Evolutionary conservation across 2,329 filamentous ascomycete species (phyloP).

Genomic region (Fusarium praegraminearum): DNA sequence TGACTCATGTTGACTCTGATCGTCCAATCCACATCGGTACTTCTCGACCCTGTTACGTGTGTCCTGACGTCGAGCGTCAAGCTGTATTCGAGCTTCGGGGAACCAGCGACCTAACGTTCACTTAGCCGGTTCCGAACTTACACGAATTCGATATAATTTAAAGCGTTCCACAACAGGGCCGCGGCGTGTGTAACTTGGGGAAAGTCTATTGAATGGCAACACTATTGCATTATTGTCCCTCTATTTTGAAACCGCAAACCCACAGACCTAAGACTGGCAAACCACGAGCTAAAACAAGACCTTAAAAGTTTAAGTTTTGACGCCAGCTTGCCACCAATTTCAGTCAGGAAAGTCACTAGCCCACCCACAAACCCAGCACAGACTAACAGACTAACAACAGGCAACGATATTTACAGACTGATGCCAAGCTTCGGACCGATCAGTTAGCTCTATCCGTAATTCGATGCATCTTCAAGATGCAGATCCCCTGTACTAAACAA

Average conservation of each 20-base stretch:
- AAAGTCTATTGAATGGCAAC: conserved; percentile 30
- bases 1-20: conserved; percentile 29
- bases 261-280: conserved; percentile 9
- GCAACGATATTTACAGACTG: conserved; percentile 8
- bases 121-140: conserved; percentile 23
- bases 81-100: conserved; percentile 6
- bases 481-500: conserved; percentile 14
- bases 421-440: conserved; percentile 44
- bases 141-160: conserved; percentile 15
- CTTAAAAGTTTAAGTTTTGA: conserved; percentile 39
- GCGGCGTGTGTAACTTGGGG: conserved; percentile 4
- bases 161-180: conserved; percentile 23
- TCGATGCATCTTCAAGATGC: conserved; percentile 10
- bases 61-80: neutral
- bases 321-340: conserved; percentile 41
- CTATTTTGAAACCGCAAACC: conserved; percentile 26
- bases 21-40: conserved; percentile 7
- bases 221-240: conserved; percentile 21
- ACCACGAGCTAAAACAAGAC: conserved; percentile 24
- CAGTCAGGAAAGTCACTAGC: conserved; percentile 20
- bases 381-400: conserved; percentile 3
- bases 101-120: conserved; percentile 13
- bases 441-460: conserved; percentile 12
- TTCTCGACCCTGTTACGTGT: conserved; percentile 5
- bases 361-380: conserved; percentile 13